Evolutionary conservation across 1,284 basidiomycete genomes (phyloP), one percentile per base, ranked within the genome.

Genomic region (Sporisorium iseilematis-ciliati): DNA sequence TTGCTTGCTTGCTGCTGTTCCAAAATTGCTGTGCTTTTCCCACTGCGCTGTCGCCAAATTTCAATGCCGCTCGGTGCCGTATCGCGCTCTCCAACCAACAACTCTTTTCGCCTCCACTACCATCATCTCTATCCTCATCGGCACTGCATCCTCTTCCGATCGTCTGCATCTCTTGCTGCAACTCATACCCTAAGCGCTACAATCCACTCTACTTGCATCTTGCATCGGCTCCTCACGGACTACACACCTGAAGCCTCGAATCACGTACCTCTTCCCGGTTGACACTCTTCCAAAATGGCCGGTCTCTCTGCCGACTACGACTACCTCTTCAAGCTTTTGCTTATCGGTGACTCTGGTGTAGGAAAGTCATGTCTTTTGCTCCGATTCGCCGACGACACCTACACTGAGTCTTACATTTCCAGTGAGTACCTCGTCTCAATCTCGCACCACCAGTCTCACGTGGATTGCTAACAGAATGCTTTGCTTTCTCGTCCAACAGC

Each of bases 331-430:
- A 84, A 84, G 77, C 81, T 84, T 41, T 68, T 84, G 65, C 87
- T 90, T 56, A 90, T 90, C 82, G 89, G 89, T 77, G 88, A 89
- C 89, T 98, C 96, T 79, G 96, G 97, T 88, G 96, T 98, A 81
- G 96, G 96, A 86, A 95, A 95, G 91, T 87, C 86, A 31, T 87
- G 87, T 82, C 77, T 87, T 26, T 82, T 87, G 41, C 82, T 87
- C 45, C 86, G 87, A 46, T 87, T 87, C 76, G 86, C 85, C 52
- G 87, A 87, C 80, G 87, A 87, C 80, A 87, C 87, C 56, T 87
- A 87, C 79, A 87, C 86, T 38, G 87, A 87, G 63, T 85, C 82
- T 25, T 87, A 87, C 79, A 87, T 87, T 71, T 87, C 86, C 31
- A 87, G 86, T 74, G 81, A 84, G 79, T 49, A 31, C 7, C 23